Evolutionary conservation across 352 stramenopile genomes (phyloP), one percentile per base, ranked within the genome.

Genomic region (Thraustochytrium sp.): DNA sequence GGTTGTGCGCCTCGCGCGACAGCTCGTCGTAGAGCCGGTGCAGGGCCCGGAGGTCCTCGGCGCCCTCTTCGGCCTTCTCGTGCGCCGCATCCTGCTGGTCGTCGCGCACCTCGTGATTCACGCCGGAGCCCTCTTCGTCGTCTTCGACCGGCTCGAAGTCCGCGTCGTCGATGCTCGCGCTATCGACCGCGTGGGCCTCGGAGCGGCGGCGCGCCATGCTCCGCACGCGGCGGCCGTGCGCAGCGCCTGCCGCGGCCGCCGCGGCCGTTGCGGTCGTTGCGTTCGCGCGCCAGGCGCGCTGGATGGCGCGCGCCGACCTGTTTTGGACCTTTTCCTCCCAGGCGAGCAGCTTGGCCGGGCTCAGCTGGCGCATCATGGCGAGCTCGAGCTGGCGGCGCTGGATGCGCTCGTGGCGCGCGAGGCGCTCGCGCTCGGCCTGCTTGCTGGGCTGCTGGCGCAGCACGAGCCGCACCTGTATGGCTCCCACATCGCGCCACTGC

Each of bases 321-420:
- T 77, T 11, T 16, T 11, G 16, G 42, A 23, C 26, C 18, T 36
- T 23, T 26, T 77, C 42, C 31, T 77, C 65, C 65, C 65, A 77
- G 13, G 65, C 65, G 9, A 77, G 37, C 21, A 77, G 65, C 31
- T 77, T 77, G 2, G 68, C 65, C 0, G 65, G 42, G 11, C 34
- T 29, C 11, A 77, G 9, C 34, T 62, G 42, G 8, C 65, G 42
- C 65, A 77, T 55, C 65, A 77, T 77, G 36, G 42, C 65, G 34
- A 77, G 65, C 26, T 77, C 42, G 13, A 77, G 34, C 65, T 77
- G 65, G 1, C 42, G 11, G 8, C 65, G 29, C 31, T 77, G 65
- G 34, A 77, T 77, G 18, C 65, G 42, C 42, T 62, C 42, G 34
- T 26, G 42, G 65, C 65, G 65, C 37, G 42, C 65, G 13, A 40